phyloP scores from a whole-genome alignment of 2,329 filamentous ascomycete species.

The Fusarium torreyae region DNA sequence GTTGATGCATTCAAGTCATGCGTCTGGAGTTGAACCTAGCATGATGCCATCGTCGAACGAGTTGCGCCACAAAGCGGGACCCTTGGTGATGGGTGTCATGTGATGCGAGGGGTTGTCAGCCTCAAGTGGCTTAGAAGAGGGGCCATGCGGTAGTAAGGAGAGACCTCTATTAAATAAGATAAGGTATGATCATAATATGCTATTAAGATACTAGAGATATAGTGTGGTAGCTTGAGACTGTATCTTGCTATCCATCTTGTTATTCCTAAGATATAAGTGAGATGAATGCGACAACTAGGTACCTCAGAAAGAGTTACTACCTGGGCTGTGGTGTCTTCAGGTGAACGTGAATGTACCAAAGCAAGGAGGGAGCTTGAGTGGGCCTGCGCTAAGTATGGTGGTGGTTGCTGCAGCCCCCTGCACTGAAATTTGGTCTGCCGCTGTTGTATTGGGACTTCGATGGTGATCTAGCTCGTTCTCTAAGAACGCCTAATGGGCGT shows the following conservation, averaged over 20 bases:
- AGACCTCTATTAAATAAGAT: no score
- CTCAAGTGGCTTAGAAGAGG: constrained; percentile 37
- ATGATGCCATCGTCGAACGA: constrained; percentile 51
- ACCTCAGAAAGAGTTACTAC: no score
- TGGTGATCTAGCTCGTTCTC: constrained; percentile 25
- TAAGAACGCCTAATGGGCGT: not conserved
- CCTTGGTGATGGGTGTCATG: constrained; percentile 40
- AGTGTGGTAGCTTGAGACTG: no score
- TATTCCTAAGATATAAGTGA: no score
- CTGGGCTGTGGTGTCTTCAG: no score
- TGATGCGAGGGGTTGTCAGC: constrained; percentile 39
- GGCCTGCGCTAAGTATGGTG: constrained; percentile 37
- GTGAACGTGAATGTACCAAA: constrained; percentile 23
- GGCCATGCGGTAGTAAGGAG: not conserved
- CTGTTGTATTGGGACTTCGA: constrained; percentile 43
- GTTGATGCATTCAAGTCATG: constrained; percentile 31
- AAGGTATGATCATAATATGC: no score
- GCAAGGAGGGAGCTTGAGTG: constrained; percentile 50
- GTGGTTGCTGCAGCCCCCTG: constrained; percentile 36
- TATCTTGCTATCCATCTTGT: no score
- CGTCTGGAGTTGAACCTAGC: constrained; percentile 12
- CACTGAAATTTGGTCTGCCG: constrained; percentile 37
- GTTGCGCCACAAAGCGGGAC: constrained; percentile 40
- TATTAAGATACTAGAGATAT: no score
- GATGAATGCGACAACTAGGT: no score